These are phyloP conservation scores for Datura wrightii DNA, from an alignment of 257 asterid genomes.

Conservation along the genomic window DNA sequence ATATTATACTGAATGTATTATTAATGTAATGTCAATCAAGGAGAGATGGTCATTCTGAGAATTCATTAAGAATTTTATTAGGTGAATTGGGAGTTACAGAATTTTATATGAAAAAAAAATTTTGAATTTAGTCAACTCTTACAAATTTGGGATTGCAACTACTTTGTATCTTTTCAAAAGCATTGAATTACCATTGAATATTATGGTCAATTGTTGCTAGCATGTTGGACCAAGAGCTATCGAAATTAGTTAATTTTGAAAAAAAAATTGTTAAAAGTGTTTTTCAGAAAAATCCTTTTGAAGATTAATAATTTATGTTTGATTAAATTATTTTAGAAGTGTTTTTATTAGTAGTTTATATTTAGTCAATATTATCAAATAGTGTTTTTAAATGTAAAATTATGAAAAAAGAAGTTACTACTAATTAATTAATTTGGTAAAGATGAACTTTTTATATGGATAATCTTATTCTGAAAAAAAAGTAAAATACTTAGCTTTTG, in stretches of 20 bases:
- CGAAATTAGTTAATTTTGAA: too few relatives aligned
- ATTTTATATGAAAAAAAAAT: too few relatives aligned
- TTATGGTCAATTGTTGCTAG: too few relatives aligned
- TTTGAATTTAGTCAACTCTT: neutral
- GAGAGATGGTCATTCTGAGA: too few relatives aligned
- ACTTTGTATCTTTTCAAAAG: neutral
- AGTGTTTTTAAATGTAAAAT: neutral
- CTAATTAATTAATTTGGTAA: neutral
- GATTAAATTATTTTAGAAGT: neutral
- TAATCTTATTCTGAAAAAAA: too few relatives aligned
- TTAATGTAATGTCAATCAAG: too few relatives aligned
- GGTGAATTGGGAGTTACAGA: too few relatives aligned
- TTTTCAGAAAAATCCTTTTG: neutral
- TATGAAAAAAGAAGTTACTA: neutral
- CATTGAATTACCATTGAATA: neutral
- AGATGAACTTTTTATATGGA: neutral
- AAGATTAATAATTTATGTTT: neutral
- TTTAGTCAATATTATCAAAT: neutral
- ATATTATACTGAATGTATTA: too few relatives aligned
- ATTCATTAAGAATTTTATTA: too few relatives aligned
- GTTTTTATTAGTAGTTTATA: neutral
- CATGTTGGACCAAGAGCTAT: too few relatives aligned
- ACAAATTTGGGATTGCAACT: neutral
- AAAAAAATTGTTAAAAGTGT: neutral
- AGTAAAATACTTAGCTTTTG: too few relatives aligned